These are phyloP conservation scores for Viola odorata DNA, from an alignment of 345 rosid species.

Conservation along the genomic window DNA sequence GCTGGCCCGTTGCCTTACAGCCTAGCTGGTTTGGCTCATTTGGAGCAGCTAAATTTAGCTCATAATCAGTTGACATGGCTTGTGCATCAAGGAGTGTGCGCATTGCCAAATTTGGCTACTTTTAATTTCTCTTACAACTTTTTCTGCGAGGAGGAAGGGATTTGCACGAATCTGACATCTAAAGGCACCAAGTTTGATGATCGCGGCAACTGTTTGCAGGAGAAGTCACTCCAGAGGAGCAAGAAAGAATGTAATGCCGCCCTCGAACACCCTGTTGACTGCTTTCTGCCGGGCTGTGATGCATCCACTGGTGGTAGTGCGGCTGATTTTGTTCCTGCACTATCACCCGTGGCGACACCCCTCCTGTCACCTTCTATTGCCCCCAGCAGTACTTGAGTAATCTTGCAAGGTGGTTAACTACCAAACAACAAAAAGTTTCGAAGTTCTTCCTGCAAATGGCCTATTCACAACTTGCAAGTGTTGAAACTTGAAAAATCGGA, in stretches of 20 bases:
- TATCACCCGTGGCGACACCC: slow-evolving; percentile 30
- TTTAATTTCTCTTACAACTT: slow-evolving; percentile 70
- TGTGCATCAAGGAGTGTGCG: slow-evolving; percentile 62
- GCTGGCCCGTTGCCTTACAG: slow-evolving; percentile 89
- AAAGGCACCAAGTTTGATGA: slow-evolving; percentile 56
- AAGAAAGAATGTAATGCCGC: slow-evolving; percentile 48
- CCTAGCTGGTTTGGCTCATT: slow-evolving; percentile 60
- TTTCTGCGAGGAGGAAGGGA: slow-evolving; percentile 76
- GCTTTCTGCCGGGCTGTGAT: slow-evolving; percentile 40
- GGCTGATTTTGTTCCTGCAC: slow-evolving; percentile 17
- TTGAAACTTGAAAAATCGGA: too few species aligned
- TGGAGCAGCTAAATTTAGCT: slow-evolving; percentile 63
- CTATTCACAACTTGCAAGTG: too few species aligned
- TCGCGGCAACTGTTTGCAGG: slow-evolving; percentile 65
- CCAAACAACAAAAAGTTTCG: slow-evolving; percentile 16
- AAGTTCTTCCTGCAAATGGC: neutral
- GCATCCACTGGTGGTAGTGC: slow-evolving; percentile 3
- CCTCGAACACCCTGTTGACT: slow-evolving; percentile 66
- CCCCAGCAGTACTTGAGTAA: slow-evolving; percentile 31
- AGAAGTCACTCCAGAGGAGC: slow-evolving; percentile 67
- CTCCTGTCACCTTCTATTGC: slow-evolving; percentile 41
- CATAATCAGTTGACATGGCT: slow-evolving; percentile 69
- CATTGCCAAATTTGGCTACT: slow-evolving; percentile 55
- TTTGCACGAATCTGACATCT: slow-evolving; percentile 59
- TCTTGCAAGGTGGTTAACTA: neutral